Conservation (phyloP, 768 basidiomycete species). For the Gelatoporia subvermispora region DNA sequence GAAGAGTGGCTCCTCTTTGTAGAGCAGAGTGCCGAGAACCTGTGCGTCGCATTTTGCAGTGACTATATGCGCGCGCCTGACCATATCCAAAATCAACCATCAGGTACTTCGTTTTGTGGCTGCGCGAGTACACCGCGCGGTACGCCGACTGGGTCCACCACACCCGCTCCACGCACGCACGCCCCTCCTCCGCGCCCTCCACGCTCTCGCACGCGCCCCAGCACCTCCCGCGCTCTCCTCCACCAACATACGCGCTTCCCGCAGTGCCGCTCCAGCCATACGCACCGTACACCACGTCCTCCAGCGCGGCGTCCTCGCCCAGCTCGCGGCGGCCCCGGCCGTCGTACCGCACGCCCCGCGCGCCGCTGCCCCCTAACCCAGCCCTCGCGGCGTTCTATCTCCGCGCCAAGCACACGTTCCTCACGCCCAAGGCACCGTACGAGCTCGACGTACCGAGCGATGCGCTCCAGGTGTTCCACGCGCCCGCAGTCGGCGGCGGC, state of each 20-base stretch:
- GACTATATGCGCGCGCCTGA: slow-evolving; percentile 1
- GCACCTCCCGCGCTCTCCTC: too few species aligned
- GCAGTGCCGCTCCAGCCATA: background rate
- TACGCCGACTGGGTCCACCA: slow-evolving; percentile 38
- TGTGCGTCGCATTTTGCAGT: slow-evolving; percentile 38
- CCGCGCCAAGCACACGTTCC: slow-evolving; percentile 78
- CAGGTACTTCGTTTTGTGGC: slow-evolving; percentile 80
- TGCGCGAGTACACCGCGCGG: slow-evolving; percentile 62
- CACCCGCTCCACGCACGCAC: slow-evolving; percentile 20
- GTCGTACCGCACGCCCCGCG: slow-evolving; percentile 10
- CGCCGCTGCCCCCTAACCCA: slow-evolving; percentile 20
- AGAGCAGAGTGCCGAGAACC: slow-evolving; percentile 70
- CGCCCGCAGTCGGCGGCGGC: slow-evolving; percentile 14
- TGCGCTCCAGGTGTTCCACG: slow-evolving; percentile 43
- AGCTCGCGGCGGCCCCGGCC: slow-evolving; percentile 5
- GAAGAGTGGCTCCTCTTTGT: slow-evolving; percentile 80
- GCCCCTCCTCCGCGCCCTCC: slow-evolving; percentile 11
- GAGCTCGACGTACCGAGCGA: slow-evolving; percentile 69
- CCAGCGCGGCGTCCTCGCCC: background rate
- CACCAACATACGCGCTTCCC: background rate
- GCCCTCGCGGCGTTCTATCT: slow-evolving; percentile 68
- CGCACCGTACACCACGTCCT: background rate
- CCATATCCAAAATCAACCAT: slow-evolving; percentile 10
- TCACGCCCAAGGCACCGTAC: slow-evolving; percentile 65
- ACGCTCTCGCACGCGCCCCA: too few species aligned